A percentile compares a stretch with the other conserved stretches of the same genome.
Conservation (phyloP, 371 early-diverging fungal species). For the Batrachochytrium dendrobatidis region DNA sequence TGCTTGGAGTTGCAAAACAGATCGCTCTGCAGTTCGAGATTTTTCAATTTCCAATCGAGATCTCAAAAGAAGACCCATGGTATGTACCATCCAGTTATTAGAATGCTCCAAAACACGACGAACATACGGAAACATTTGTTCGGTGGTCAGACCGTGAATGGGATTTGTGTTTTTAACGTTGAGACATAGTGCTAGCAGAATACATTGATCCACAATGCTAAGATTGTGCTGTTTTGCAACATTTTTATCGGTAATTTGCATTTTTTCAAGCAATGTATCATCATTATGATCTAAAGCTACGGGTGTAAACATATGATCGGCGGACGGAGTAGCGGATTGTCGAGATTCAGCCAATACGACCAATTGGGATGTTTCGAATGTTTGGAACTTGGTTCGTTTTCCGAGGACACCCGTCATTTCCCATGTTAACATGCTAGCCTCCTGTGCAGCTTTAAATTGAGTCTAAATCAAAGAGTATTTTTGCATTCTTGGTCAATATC, state of each 20-base stretch:
- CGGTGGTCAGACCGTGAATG: constrained; percentile 79
- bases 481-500: too few species aligned
- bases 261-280: constrained; percentile 82
- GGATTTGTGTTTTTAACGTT: constrained; percentile 92
- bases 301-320: constrained; percentile 34
- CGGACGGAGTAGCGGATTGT: constrained; percentile 11
- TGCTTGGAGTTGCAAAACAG: constrained; percentile 86
- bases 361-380: constrained; percentile 76
- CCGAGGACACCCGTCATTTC: constrained; percentile 82
- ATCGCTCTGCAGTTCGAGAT: constrained; percentile 83
- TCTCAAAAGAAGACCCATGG: constrained; percentile 82
- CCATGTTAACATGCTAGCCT: constrained; percentile 72
- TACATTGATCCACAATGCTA: constrained; percentile 74
- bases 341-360: constrained; percentile 76
- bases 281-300: constrained; percentile 75
- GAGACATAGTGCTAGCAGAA: constrained; percentile 80
- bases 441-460: constrained; percentile 63
- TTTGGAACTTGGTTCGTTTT: constrained; percentile 88
- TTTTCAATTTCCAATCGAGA: constrained; percentile 85
- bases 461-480: constrained; percentile 12
- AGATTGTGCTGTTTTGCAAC: constrained; percentile 47
- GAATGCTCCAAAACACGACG: constrained; percentile 82
- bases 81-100: constrained; percentile 95
- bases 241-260: constrained; percentile 47
- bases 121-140: constrained; percentile 87